Evolutionary conservation across 2,329 filamentous ascomycete genomes (phyloP), one percentile per base, ranked within the genome.

Genomic region (Geosmithia putterillii): DNA sequence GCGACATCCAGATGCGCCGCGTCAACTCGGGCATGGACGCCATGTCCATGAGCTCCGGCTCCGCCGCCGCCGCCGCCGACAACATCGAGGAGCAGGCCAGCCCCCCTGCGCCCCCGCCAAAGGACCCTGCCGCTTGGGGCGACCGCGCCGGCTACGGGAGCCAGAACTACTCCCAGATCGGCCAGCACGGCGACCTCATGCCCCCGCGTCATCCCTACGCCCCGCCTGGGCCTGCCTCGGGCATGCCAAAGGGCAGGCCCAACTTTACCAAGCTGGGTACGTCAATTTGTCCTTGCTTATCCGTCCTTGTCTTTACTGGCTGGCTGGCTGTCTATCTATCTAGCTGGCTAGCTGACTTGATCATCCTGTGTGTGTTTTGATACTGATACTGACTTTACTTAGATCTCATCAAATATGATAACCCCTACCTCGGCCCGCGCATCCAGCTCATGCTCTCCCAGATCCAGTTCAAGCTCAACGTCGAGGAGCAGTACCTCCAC

Each of bases 351-450:
- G 44, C 28, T 18, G 23, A 25, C 23, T 10, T 25, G 23, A 25
- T 25, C 28, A 12, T n/a, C n/a, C n/a, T n/a, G n/a, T n/a, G n/a
- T n/a, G n/a, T n/a, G n/a, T n/a, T n/a, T n/a, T n/a, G 25, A 40
- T 17, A 20, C 42, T 38, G 12, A 41, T 19, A 25, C 44, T 45
- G 40, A 47, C 47, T 45, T 20, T 39, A 17, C 19, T 38, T 17
- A 95, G 92, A 98, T 65, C 71, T 98, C 49, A 95, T 98, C 69
- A 96, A 96, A 78, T 95, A 94, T 66, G 92, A 98, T 60, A 95
- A 89, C 25, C 85, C 86, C 17, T 86, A 95, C 61, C 81, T 98
- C 48, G 92, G 92, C 28, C 90, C 92, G 47, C 88, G 94, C 52
- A 98, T 98, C 57, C 92, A 98, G 68, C 84, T 96, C 57, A 98